A percentile compares a stretch with the other conserved stretches of the same genome.
phyloP scores from a whole-genome alignment of 305 asterid genomes.

The Petunia hybrid region DNA sequence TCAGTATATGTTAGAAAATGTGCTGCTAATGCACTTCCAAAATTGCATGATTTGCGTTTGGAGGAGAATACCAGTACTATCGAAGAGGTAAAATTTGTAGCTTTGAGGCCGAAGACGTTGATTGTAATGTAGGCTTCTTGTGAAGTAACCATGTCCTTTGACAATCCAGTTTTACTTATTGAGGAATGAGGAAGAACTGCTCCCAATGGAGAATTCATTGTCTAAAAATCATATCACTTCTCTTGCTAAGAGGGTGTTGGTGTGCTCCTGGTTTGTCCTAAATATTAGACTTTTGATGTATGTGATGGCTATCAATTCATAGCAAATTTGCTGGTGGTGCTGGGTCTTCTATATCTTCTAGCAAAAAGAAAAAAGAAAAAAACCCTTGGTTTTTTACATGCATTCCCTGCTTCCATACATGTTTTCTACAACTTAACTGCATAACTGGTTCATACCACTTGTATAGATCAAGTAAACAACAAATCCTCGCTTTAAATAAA shows the following conservation, averaged over 20 bases:
- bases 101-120: slow-evolving; percentile 25
- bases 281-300: neutral
- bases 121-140: neutral
- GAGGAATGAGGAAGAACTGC: slow-evolving; percentile 1
- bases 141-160: slow-evolving; percentile 12
- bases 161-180: slow-evolving; percentile 13
- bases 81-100: slow-evolving; percentile 71
- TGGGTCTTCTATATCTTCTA: slow-evolving; percentile 8
- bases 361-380: neutral
- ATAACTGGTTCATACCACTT: neutral
- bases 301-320: slow-evolving; percentile 11
- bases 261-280: neutral
- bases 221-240: slow-evolving; percentile 22
- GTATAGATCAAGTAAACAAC: neutral
- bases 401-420: neutral
- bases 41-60: slow-evolving; percentile 88
- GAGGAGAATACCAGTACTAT: slow-evolving; percentile 76
- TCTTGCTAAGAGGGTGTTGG: slow-evolving; percentile 8
- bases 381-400: neutral
- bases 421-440: slow-evolving; percentile 27
- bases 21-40: slow-evolving; percentile 96
- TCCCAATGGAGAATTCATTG: slow-evolving; percentile 1
- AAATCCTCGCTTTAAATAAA: neutral
- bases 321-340: neutral
- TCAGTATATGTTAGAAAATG: slow-evolving; percentile 94